Percentiles rank a stretch among this genome's conserved stretches.
These are phyloP conservation scores for Fusarium nanum DNA, from an alignment of 2,329 filamentous ascomycete species.

Conservation along the genomic window DNA sequence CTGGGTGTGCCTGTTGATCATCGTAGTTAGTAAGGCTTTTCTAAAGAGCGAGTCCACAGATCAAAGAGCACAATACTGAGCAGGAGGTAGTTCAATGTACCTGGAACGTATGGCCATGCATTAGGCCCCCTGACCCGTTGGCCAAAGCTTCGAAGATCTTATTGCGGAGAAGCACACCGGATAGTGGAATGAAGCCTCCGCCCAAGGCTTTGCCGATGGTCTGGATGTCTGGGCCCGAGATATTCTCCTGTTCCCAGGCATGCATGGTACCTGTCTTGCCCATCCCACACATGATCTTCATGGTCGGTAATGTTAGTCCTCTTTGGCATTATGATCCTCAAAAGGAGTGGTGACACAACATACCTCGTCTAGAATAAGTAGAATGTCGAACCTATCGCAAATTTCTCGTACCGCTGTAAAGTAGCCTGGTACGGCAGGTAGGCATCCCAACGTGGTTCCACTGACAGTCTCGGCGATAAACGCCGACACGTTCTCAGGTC, in stretches of 20 bases:
- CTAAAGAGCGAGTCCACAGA: too few species aligned
- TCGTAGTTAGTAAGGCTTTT: not conserved
- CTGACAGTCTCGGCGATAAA: constrained; percentile 18
- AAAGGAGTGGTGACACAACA: not conserved
- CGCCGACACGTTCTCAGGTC: not conserved
- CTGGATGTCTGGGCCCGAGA: constrained; percentile 35
- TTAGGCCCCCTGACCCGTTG: not conserved
- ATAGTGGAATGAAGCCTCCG: constrained; percentile 32
- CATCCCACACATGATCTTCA: constrained; percentile 43
- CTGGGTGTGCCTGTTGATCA: not conserved
- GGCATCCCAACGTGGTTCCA: not conserved
- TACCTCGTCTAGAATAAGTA: constrained; percentile 2
- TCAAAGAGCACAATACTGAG: too few species aligned
- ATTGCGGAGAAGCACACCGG: constrained; percentile 10
- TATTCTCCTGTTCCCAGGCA: constrained; percentile 38
- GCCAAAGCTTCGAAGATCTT: constrained; percentile 7
- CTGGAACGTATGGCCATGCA: constrained; percentile 8
- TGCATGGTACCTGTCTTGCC: constrained; percentile 38
- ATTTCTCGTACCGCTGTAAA: not conserved
- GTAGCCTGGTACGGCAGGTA: not conserved
- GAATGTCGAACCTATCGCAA: not conserved
- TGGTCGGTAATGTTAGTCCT: not conserved
- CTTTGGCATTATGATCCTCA: too few species aligned
- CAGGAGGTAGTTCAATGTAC: not conserved
- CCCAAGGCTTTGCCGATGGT: constrained; percentile 34